Evolutionary conservation across 1,139 yeast species (phyloP).

Genomic region (Pneumocystis murina): DNA sequence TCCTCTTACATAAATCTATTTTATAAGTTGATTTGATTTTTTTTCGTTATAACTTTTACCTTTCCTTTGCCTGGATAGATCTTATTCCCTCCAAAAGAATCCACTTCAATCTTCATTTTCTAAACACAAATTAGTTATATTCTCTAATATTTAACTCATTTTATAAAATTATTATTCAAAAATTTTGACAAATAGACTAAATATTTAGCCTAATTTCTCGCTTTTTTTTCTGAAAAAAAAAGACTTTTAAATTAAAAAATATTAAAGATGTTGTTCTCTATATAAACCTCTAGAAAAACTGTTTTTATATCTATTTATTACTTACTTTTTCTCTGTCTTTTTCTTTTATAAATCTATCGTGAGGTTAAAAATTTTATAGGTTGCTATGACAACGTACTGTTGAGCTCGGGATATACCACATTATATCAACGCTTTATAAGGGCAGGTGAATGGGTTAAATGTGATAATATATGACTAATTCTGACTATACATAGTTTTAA

Average conservation of each 20-base stretch:
- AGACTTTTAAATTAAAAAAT: background rate
- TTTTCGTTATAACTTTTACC: background rate
- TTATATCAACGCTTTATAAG: background rate
- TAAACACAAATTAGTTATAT: constrained; percentile 6
- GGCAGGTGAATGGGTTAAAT: background rate
- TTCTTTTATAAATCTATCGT: background rate
- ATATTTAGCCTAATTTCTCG: background rate
- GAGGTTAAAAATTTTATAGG: background rate
- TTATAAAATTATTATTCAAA: no score
- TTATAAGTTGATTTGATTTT: constrained; percentile 24
- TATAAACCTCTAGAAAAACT: background rate
- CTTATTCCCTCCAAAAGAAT: constrained; percentile 97
- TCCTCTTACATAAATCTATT: constrained; percentile 97
- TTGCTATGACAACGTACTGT: background rate
- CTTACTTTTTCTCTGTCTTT: background rate
- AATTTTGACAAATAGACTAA: no score
- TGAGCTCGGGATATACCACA: background rate
- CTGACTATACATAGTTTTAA: background rate
- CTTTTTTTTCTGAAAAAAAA: background rate
- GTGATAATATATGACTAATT: background rate
- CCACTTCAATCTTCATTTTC: constrained; percentile 97
- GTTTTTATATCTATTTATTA: background rate
- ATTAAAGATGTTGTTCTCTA: background rate
- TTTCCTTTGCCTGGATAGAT: constrained; percentile 91
- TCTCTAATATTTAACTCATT: background rate